Base-by-base conservation (phyloP, 805 yeast genomes). In the Wickerhamia fluorescens region DNA sequence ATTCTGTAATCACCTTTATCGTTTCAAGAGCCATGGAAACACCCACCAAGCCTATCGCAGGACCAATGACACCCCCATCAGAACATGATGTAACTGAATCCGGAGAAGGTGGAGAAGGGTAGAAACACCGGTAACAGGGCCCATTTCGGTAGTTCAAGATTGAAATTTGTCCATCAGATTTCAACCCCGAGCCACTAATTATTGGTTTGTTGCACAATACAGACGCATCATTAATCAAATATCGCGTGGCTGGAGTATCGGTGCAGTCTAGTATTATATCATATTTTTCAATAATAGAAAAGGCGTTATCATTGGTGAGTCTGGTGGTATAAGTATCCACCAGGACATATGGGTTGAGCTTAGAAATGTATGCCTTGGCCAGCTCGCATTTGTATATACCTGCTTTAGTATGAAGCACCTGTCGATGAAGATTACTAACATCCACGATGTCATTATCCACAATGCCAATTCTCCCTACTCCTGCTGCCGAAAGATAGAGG, bases 61-160 rank as follows among this genome's bases (percentile, higher is more conserved):
- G 95, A 0, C 98, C 98, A 15, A 92, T 53, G 1, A 89, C 94
- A 4, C 96, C 96, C 3, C 95, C 94, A 53, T 87, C 97, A 9
- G 83, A 73, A 45, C 99, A 92, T 1, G 94, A 71, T 0, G 86
- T 72, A 1, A 88, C 86, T 2, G 82, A 66, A 34, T 74, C 78
- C 1, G 95, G 83, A 1, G 88, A 75, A 0, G 98, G 96, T 0
- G 97, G 95, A 6, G 60, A 60, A 0, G 98, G 97, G 42, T 83
- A 85, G 54, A 88, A 76, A 49, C 99, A 92, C 36, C 99, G 62
- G 49, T 92, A 92, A 51, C 99, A 92, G 0, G 99, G 99, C 0
- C 95, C 95, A 3, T 36, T 30, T 17, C 60, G 51, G 49, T 68
- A 86, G 53, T 88, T 85, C 34, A 87, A 62, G 1, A 92, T 70